These are phyloP conservation scores for Pseudomonodictys pantanalensis DNA, from an alignment of 495 filamentous ascomycete species.

Conservation along the genomic window DNA sequence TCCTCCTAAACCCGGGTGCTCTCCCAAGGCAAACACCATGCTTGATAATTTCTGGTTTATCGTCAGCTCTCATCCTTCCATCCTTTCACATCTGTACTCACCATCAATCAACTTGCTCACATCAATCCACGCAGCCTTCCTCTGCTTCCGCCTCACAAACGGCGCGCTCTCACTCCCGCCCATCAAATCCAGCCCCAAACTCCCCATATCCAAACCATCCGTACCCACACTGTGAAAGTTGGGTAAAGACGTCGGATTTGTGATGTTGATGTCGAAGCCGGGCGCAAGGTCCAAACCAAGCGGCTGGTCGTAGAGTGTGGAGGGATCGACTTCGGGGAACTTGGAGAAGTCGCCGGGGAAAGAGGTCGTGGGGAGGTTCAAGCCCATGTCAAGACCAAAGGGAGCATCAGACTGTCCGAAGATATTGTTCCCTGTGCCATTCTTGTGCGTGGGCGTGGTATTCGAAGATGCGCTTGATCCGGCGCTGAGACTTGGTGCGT, in stretches of 20 bases:
- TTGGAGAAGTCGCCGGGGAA: slow-evolving; percentile 1
- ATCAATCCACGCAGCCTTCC: slow-evolving; percentile 38
- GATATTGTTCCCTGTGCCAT: background rate
- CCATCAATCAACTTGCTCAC: slow-evolving; percentile 39
- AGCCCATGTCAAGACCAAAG: slow-evolving; percentile 26
- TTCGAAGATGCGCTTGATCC: background rate
- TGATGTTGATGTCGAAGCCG: slow-evolving; percentile 7
- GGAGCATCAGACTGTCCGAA: slow-evolving; percentile 13
- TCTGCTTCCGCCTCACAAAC: slow-evolving; percentile 20
- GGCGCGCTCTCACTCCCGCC: background rate
- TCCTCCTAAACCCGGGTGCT: slow-evolving; percentile 57
- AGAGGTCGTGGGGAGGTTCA: background rate
- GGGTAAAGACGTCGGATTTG: background rate
- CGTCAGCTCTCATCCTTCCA: slow-evolving; percentile 1
- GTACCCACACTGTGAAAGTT: background rate
- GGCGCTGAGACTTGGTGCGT: background rate
- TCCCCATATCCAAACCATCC: slow-evolving; percentile 4
- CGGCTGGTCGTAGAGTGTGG: slow-evolving; percentile 24
- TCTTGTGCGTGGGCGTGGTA: background rate
- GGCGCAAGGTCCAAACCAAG: slow-evolving; percentile 28
- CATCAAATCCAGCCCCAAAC: slow-evolving; percentile 23
- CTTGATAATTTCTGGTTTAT: slow-evolving; percentile 45
- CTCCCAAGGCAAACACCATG: slow-evolving; percentile 59
- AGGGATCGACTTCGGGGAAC: slow-evolving; percentile 2
- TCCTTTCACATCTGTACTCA: slow-evolving; percentile 29